Evolutionary conservation across 805 yeast genomes (phyloP), one percentile per base, ranked within the genome.

Genomic region (Saccharomycopsis sp.): DNA sequence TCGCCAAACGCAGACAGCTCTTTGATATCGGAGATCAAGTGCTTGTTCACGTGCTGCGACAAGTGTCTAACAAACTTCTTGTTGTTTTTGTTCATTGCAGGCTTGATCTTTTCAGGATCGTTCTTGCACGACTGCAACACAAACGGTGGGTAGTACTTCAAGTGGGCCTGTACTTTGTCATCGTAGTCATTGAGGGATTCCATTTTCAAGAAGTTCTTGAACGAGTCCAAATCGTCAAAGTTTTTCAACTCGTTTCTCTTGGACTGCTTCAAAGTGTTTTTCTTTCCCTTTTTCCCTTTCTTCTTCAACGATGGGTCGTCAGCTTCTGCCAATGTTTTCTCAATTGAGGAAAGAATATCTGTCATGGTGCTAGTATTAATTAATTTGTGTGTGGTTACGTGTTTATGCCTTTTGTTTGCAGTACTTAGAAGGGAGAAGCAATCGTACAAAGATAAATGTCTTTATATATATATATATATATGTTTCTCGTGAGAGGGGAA

Each of bases 131-230:
- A 80, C 48, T 71, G 70, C 57, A 79, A 50, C 36, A 81, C 72
- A 55, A 81, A 81, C 38, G 89, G 89, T 16, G 92, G 92, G 53
- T 74, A 67, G 59, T 81, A 81, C 38, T 65, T 66, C 46, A 80
- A 63, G 48, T 73, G 77, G 27, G 83, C 82, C 54, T 79, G 81
- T 50, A 77, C 62, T 16, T 30, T 23, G 52, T 76, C 71, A 54
- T 76, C 83, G 45, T 81, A 88, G 48, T 80, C 77, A 57, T 80
- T 88, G 71, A 83, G 79, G 3, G 81, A 73, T 54, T 80, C 88
- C 55, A 77, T 83, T 53, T 76, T 69, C 45, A 81, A 63, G 57
- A 65, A 81, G 19, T 68, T 65, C 54, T 77, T 85, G 53, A 81
- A 81, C 13, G 73, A 67, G 15, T 64, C 65, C 46, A 81, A 60